A percentile compares a stretch with the other conserved stretches of the same genome.
These are phyloP conservation scores for Boletus insuetus DNA, from an alignment of 768 basidiomycete species.

Conservation along the genomic window DNA sequence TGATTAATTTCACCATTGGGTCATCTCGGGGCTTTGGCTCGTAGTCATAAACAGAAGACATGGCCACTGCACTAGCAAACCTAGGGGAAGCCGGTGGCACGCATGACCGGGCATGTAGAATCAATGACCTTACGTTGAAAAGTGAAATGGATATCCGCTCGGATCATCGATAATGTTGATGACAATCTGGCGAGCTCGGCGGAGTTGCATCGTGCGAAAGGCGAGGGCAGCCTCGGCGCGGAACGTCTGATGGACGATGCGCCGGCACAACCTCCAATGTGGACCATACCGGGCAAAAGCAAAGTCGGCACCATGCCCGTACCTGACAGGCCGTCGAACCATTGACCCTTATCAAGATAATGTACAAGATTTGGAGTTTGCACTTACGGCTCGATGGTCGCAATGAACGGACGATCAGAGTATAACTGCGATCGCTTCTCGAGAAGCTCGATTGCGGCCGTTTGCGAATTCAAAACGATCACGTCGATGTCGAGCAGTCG, in stretches of 20 bases:
- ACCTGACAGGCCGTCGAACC: background rate
- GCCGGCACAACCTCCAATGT: slow-evolving; percentile 12
- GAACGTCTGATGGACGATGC: slow-evolving; percentile 15
- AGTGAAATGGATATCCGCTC: slow-evolving; percentile 1
- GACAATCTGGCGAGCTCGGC: slow-evolving; percentile 4
- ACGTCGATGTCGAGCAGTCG: slow-evolving; percentile 3
- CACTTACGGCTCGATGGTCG: background rate
- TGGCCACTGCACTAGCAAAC: slow-evolving; percentile 31
- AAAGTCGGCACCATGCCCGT: background rate
- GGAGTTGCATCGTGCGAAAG: slow-evolving; percentile 14
- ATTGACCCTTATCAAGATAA: background rate
- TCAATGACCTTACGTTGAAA: background rate
- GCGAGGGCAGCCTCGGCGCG: slow-evolving; percentile 1
- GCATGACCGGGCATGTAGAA: background rate
- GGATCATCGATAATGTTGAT: slow-evolving; percentile 7
- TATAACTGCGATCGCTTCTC: slow-evolving; percentile 12
- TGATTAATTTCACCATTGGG: background rate
- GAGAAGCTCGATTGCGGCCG: background rate
- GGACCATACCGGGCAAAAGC: background rate
- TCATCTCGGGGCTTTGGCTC: slow-evolving; percentile 1
- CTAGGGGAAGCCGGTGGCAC: slow-evolving; percentile 9
- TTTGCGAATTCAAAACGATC: slow-evolving; percentile 2
- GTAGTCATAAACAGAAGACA: slow-evolving; percentile 15
- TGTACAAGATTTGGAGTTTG: background rate
- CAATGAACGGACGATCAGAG: slow-evolving; percentile 9